A percentile compares a stretch with the other conserved stretches of the same genome.
Conservation (phyloP, 2,329 filamentous ascomycete species). For the Fusarium verrucosum region DNA sequence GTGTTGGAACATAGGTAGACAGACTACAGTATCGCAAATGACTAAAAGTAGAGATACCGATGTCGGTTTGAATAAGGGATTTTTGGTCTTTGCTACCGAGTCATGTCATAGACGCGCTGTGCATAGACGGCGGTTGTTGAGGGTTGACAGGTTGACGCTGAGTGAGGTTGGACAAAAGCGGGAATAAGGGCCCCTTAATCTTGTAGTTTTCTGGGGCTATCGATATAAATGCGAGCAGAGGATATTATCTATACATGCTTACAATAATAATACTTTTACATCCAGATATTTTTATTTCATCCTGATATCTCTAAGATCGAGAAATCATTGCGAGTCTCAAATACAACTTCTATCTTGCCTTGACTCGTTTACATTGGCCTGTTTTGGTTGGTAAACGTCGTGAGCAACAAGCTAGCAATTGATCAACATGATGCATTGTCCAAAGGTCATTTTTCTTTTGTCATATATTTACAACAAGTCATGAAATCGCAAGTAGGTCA, state of each 20-base stretch:
- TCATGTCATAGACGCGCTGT: background rate
- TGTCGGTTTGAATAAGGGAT: background rate
- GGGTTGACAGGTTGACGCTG: constrained; percentile 12
- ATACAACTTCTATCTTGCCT: background rate
- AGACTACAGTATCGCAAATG: background rate
- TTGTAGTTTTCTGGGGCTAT: constrained; percentile 21
- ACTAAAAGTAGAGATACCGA: background rate
- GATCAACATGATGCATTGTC: too few species aligned
- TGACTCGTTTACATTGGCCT: background rate
- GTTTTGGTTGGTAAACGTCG: too few species aligned
- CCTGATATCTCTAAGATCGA: too few species aligned
- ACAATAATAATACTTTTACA: too few species aligned
- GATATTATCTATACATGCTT: background rate
- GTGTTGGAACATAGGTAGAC: constrained; percentile 19
- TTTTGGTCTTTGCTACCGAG: background rate
- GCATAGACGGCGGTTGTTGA: background rate
- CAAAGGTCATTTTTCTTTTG: too few species aligned
- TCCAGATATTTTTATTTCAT: too few species aligned
- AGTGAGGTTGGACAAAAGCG: constrained; percentile 18
- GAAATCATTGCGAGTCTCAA: background rate
- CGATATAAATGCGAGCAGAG: background rate
- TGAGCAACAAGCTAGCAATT: too few species aligned
- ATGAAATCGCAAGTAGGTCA: too few species aligned
- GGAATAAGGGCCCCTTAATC: constrained; percentile 12
- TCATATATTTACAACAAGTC: too few species aligned